Evolutionary conservation across 495 filamentous ascomycete species (phyloP).

Genomic region (Glarea lozoyensis): DNA sequence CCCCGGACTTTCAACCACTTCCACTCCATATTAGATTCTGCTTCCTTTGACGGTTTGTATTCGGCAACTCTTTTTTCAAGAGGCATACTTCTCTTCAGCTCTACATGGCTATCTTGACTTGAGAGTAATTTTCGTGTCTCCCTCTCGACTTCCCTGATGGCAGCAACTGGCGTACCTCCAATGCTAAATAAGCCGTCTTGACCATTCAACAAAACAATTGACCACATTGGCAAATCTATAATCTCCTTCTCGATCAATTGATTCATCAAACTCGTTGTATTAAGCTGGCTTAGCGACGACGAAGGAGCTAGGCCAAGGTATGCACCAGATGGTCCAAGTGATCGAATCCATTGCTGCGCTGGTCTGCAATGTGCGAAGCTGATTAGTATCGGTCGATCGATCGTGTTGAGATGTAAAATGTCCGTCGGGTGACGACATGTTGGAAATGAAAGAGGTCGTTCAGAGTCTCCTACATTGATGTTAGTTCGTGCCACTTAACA

Average conservation of each 20-base stretch:
- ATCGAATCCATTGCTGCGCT: constrained; percentile 5
- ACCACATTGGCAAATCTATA: constrained; percentile 9
- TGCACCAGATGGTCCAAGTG: constrained; percentile 5
- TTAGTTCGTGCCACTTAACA: background rate
- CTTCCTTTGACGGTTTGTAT: background rate
- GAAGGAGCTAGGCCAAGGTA: constrained; percentile 10
- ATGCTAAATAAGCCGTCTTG: constrained; percentile 8
- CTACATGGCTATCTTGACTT: background rate
- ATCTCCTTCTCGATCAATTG: constrained; percentile 9
- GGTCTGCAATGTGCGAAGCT: constrained; percentile 10
- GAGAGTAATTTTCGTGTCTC: background rate
- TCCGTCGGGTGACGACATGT: constrained; percentile 7
- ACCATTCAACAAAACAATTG: constrained; percentile 5
- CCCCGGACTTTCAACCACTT: constrained; percentile 7
- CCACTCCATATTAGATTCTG: background rate
- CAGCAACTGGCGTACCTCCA: background rate
- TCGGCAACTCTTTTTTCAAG: background rate
- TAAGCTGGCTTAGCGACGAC: constrained; percentile 4
- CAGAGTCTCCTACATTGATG: background rate
- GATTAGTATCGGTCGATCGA: background rate
- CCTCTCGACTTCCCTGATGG: background rate
- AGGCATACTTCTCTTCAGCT: background rate
- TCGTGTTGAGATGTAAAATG: constrained; percentile 3
- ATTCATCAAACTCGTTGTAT: constrained; percentile 2
- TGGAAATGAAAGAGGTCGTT: constrained; percentile 3